Percentiles rank a stretch among this genome's conserved stretches.
phyloP scores from a whole-genome alignment of 306 rosid genomes.

The Citrullus mucosospermus region DNA sequence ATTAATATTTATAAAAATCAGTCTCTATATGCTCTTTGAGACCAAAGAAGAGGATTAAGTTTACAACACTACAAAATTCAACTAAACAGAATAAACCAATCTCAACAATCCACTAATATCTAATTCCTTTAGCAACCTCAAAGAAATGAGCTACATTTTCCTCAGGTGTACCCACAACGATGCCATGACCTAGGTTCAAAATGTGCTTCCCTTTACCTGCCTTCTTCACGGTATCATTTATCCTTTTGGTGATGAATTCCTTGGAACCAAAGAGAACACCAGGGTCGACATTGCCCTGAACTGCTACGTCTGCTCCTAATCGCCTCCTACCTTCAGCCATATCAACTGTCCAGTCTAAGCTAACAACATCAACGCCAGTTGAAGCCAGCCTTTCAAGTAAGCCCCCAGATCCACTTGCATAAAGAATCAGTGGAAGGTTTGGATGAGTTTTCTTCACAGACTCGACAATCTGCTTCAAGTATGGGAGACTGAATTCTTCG shows the following conservation, averaged over 20 bases:
- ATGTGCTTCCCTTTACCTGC: constrained; percentile 17
- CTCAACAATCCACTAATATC: constrained; percentile 75
- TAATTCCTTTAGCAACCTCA: constrained; percentile 81
- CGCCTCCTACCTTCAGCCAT: constrained; percentile 91
- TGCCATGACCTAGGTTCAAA: constrained; percentile 14
- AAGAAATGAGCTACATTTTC: constrained; percentile 78
- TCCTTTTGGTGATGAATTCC: constrained; percentile 66
- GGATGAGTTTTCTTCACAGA: constrained; percentile 72
- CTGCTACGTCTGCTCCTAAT: constrained; percentile 65
- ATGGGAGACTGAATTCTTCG: constrained; percentile 90
- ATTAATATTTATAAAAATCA: background rate
- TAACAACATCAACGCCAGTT: constrained; percentile 84
- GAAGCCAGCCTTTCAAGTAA: constrained; percentile 78
- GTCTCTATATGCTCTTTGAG: constrained; percentile 54
- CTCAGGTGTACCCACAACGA: constrained; percentile 13
- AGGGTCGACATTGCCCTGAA: constrained; percentile 94
- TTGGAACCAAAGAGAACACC: constrained; percentile 95
- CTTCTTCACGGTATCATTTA: constrained; percentile 72
- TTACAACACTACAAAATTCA: constrained; percentile 24
- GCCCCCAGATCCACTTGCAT: constrained; percentile 97
- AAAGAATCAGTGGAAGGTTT: constrained; percentile 73
- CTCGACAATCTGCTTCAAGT: constrained; percentile 84
- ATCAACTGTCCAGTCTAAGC: constrained; percentile 98
- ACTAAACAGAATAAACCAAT: constrained; percentile 51
- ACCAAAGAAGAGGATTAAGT: constrained; percentile 59